Evolutionary conservation across 1,284 basidiomycete genomes (phyloP).

Genomic region (Caloboletus firmus): DNA sequence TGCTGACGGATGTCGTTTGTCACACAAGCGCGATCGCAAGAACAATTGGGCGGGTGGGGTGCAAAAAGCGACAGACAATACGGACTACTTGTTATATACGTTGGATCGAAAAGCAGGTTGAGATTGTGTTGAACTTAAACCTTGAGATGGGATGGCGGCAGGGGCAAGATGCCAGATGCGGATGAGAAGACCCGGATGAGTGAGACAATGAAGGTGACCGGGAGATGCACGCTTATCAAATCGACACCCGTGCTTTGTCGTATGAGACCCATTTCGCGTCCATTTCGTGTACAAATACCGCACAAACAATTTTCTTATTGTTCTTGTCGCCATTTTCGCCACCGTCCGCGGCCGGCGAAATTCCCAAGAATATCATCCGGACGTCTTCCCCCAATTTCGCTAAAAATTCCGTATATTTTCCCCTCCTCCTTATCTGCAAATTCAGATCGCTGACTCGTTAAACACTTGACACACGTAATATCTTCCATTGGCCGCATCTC

Average conservation of each 20-base stretch:
- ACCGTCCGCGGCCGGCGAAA: conserved; percentile 37
- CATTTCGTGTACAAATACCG: conserved; percentile 45
- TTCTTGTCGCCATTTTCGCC: conserved; percentile 37
- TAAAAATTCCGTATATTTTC: conserved; percentile 39
- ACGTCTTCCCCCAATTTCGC: conserved; percentile 22
- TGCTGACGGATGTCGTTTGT: conserved; percentile 46
- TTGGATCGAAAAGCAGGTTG: conserved; percentile 26
- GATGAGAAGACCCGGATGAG: conserved; percentile 28
- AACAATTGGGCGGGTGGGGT: conserved; percentile 67
- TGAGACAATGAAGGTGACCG: conserved; percentile 37
- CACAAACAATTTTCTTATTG: conserved; percentile 46
- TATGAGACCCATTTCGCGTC: conserved; percentile 42
- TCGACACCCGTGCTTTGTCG: conserved; percentile 27
- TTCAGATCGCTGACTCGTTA: conserved; percentile 36
- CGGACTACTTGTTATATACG: conserved; percentile 60
- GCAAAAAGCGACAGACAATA: conserved; percentile 62
- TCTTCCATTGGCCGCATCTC: conserved; percentile 22
- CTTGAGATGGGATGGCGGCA: conserved; percentile 23
- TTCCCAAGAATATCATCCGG: conserved; percentile 32
- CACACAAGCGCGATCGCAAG: conserved; percentile 43
- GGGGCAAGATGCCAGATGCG: conserved; percentile 22
- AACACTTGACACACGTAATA: conserved; percentile 33
- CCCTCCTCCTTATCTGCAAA: conserved; percentile 32
- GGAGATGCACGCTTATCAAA: conserved; percentile 34
- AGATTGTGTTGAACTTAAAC: conserved; percentile 34